These are phyloP conservation scores for Mycena kentingensis DNA, from an alignment of 768 basidiomycete species.

Conservation along the genomic window DNA sequence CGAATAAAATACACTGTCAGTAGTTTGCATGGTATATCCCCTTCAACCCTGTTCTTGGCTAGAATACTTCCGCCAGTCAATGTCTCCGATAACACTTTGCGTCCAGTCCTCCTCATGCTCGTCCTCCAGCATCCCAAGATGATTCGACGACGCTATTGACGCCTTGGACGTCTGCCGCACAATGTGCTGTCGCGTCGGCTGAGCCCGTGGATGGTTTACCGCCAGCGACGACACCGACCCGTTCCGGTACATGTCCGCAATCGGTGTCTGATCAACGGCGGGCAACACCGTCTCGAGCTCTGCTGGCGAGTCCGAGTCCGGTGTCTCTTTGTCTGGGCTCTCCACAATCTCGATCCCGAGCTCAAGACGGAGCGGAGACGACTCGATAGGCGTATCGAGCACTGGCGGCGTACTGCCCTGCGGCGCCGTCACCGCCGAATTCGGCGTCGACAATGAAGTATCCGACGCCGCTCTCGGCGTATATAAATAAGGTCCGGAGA, in stretches of 20 bases:
- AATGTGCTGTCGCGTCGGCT: no score
- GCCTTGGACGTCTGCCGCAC: constrained; percentile 19
- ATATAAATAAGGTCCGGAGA: constrained; percentile 35
- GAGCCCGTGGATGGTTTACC: constrained; percentile 27
- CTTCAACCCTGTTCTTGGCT: no score
- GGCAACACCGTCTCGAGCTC: constrained; percentile 14
- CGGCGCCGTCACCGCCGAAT: constrained; percentile 61
- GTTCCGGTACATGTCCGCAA: constrained; percentile 37
- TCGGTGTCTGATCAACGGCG: constrained; percentile 35
- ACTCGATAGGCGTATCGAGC: constrained; percentile 63
- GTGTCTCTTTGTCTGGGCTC: constrained; percentile 24
- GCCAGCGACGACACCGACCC: constrained; percentile 22
- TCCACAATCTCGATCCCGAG: constrained; percentile 40
- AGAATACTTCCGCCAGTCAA: constrained; percentile 33
- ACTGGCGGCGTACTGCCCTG: constrained; percentile 54
- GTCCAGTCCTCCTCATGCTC: constrained; percentile 69
- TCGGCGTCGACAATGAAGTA: constrained; percentile 51
- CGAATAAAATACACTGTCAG: constrained; percentile 17
- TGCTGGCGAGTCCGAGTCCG: constrained; percentile 15
- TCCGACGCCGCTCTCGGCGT: constrained; percentile 44
- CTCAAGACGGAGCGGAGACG: constrained; percentile 48
- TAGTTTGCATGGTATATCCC: constrained; percentile 6
- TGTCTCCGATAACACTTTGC: constrained; percentile 69
- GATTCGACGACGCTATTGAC: constrained; percentile 43
- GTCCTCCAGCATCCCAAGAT: constrained; percentile 49